Evolutionary conservation across 1,284 basidiomycete species (phyloP), one percentile per base, ranked within the genome.

Genomic region (Vanrija sp.): DNA sequence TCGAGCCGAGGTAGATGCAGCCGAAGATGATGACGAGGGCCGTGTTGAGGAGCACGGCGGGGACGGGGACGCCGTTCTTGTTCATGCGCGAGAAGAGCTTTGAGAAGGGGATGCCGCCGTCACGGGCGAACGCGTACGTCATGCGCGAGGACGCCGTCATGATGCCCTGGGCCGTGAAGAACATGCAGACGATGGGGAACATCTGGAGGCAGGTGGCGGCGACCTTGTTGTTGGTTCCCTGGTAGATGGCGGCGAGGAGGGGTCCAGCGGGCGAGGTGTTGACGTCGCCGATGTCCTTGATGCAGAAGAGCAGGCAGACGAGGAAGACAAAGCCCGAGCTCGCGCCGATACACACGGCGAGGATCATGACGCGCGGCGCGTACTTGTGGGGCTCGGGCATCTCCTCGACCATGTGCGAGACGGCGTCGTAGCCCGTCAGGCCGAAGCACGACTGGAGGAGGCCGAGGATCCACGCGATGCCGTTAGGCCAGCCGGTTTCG

Each of bases 81-180:
- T 81, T 79, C 59, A 85, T 77, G 27, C 71, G 73, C 2, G 81
- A 69, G 66, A 86, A 83, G 45, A 78, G 65, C 3, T 51, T 45
- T 23, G 81, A 80, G 61, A 85, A 81, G 2, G 84, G 85, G 19
- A 87, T 78, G 8, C 84, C 85, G 49, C 78, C 76, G 72, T 88
- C 87, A 1, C 85, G 78, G 0, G 86, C 85, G 60, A 88, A 87
- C 36, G 83, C 82, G 77, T 84, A 85, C 2, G 82, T 83, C 65
- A 85, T 83, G 18, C 86, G 80, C 1, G 84, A 85, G 12, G 83
- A 81, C 3, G 83, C 84, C 45, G 83, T 84, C 53, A 83, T 79
- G 57, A 85, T 82, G 19, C 83, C 70, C 51, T 64, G 62, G 14
- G 65, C 61, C 16, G 65, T 64, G 57, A 69, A 68, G 15, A 65